Conservation (phyloP, 202 grass and related monocot species). For the Setaria italica region DNA sequence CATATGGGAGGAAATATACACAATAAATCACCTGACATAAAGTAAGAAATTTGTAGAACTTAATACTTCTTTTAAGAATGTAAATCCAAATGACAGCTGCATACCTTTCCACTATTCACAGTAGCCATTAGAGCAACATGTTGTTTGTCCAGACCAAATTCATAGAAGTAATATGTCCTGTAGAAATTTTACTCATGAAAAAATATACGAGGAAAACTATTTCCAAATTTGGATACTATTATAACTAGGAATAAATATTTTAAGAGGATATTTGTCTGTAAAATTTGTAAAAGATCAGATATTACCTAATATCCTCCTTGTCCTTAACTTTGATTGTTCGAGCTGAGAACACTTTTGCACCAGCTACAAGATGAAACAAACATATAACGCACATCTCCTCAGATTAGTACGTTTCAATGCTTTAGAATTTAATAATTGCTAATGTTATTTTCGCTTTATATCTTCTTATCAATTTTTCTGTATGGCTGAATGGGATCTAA, state of each 20-base stretch:
- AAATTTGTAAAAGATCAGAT: slow-evolving; percentile 23
- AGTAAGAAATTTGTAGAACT: slow-evolving; percentile 29
- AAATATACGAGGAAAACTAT: slow-evolving; percentile 31
- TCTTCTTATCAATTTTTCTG: slow-evolving; percentile 30
- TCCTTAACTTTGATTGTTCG: slow-evolving; percentile 94
- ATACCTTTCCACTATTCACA: slow-evolving; percentile 91
- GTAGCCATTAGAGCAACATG: slow-evolving; percentile 85
- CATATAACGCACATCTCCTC: slow-evolving; percentile 24
- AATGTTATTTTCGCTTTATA: neutral
- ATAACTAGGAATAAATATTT: neutral
- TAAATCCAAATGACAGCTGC: slow-evolving; percentile 32
- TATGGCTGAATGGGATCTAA: neutral
- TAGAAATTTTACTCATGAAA: slow-evolving; percentile 32
- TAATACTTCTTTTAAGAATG: slow-evolving; percentile 26
- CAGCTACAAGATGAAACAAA: slow-evolving; percentile 54
- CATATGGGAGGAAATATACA: slow-evolving; percentile 25
- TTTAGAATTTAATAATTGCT: slow-evolving; percentile 22
- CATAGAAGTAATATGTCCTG: slow-evolving; percentile 98
- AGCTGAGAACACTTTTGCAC: slow-evolving; percentile 84
- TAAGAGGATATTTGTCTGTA: neutral
- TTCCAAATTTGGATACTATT: slow-evolving; percentile 7
- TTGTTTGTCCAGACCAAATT: slow-evolving; percentile 77
- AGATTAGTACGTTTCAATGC: slow-evolving; percentile 8
- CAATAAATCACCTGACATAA: slow-evolving; percentile 9
- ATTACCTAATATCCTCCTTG: slow-evolving; percentile 84